Base-by-base conservation (phyloP, 306 rosid species). In the Lathyrus aphaca region DNA sequence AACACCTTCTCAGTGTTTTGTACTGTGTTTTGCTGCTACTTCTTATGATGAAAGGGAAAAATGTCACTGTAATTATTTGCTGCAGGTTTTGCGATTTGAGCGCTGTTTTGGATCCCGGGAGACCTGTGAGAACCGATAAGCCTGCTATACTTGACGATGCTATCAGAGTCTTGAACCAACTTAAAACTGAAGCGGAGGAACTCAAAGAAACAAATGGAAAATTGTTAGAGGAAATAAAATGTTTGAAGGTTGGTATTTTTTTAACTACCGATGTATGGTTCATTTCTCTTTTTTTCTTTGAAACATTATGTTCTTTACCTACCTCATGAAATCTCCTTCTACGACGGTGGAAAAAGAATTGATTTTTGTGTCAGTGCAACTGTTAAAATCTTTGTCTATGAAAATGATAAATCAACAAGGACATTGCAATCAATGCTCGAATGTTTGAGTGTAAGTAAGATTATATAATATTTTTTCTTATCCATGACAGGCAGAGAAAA, bases 111-210 rank as follows among this genome's bases (percentile, higher is more conserved):
- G 99, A 91, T 38, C 95, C 97, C 17, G 95, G 86, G 64, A 85
- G 90, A 60, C 88, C 95, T 48, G 49, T 83, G 62, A 91, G 78
- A 81, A 78, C 88, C 14, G 96, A 89, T 82, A 95, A 95, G 68
- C 78, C 84, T 4, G 91, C 96, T 54, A 75, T 89, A 62, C 92
- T 94, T 62, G 97, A 91, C 68, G 96, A 91, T 77, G 89, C 97
- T 64, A 77, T 94, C 72, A 83, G 91, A 86, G 86, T 85, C 45
- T 82, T 94, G 85, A 85, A 63, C 69, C 95, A 91, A 74, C 87
- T 90, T 23, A 91, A 80, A 81, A 73, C 72, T 54, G 97, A 94
- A 84, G 77, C 92, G 72, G 74, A 84, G 79, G 97, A 94, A 66
- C 91, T 94, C 40, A 83, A 79, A 84, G 82, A 84, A 64, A 83